Conservation (phyloP, 257 asterid species). For the Verbascum thapsus region DNA sequence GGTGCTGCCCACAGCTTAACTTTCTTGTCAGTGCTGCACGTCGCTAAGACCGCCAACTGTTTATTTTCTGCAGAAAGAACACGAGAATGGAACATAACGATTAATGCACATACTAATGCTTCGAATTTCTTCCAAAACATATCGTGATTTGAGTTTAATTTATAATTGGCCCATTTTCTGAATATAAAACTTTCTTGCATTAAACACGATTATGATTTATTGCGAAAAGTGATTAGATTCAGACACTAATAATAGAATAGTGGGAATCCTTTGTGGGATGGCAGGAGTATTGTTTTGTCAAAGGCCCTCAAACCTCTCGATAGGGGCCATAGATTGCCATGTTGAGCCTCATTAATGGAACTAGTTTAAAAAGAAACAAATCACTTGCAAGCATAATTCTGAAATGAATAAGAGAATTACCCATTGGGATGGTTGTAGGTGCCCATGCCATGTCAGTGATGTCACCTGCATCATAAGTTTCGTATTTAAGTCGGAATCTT, state of each 20-base stretch:
- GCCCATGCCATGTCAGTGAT: slow-evolving; percentile 89
- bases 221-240: no score
- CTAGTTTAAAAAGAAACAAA: background rate
- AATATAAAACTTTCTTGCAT: no score
- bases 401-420: slow-evolving; percentile 40
- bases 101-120: slow-evolving; percentile 4
- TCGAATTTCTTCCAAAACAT: background rate
- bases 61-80: slow-evolving; percentile 54
- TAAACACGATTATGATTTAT: no score
- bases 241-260: no score
- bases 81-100: slow-evolving; percentile 12
- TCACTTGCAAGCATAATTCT: background rate
- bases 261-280: no score
- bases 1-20: slow-evolving; percentile 96
- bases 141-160: no score
- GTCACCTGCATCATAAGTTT: slow-evolving; percentile 59
- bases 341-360: background rate
- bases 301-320: background rate
- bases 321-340: background rate
- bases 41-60: slow-evolving; percentile 52
- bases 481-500: slow-evolving; percentile 17
- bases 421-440: slow-evolving; percentile 60
- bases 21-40: slow-evolving; percentile 87
- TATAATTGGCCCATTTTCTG: no score
- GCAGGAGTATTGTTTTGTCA: no score